Percentiles rank a stretch among this genome's conserved stretches.
Evolutionary conservation across 2,329 filamentous ascomycete species (phyloP).

Genomic region (Sporothrix brasiliensis): DNA sequence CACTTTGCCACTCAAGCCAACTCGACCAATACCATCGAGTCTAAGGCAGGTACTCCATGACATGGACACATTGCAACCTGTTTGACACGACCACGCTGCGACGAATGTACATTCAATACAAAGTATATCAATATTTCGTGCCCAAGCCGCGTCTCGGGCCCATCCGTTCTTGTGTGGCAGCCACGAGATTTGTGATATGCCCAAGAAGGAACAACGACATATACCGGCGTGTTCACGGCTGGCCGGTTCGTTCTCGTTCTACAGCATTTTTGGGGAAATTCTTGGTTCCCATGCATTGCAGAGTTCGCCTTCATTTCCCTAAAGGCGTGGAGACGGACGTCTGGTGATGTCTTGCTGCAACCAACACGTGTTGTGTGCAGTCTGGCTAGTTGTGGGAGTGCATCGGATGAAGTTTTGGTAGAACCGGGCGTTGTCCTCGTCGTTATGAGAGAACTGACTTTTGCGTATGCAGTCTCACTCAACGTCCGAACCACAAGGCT

Average conservation of each 20-base stretch:
- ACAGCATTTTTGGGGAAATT: not conserved
- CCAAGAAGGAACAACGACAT: not conserved
- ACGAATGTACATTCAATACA: not conserved
- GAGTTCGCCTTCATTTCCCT: not conserved
- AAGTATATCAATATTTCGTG: not conserved
- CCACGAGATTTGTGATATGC: not conserved
- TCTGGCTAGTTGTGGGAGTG: not conserved
- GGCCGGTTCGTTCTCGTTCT: not conserved
- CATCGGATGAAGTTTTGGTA: not conserved
- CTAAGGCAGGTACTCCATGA: not conserved
- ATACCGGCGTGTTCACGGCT: not conserved
- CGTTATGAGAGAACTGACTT: not conserved
- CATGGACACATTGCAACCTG: not conserved
- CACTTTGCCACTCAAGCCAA: not conserved
- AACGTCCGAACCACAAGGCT: no score
- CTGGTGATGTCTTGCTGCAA: not conserved
- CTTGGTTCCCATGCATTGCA: not conserved
- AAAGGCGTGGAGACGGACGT: not conserved
- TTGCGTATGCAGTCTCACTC: not conserved
- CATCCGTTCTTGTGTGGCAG: conserved; percentile 9
- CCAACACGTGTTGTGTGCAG: conserved; percentile 7
- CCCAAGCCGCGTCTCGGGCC: not conserved
- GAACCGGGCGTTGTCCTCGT: not conserved
- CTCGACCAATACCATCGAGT: not conserved
- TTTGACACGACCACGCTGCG: not conserved